Evolutionary conservation across 2,329 filamentous ascomycete species (phyloP).

Genomic region (Pseudocercospora ulei): DNA sequence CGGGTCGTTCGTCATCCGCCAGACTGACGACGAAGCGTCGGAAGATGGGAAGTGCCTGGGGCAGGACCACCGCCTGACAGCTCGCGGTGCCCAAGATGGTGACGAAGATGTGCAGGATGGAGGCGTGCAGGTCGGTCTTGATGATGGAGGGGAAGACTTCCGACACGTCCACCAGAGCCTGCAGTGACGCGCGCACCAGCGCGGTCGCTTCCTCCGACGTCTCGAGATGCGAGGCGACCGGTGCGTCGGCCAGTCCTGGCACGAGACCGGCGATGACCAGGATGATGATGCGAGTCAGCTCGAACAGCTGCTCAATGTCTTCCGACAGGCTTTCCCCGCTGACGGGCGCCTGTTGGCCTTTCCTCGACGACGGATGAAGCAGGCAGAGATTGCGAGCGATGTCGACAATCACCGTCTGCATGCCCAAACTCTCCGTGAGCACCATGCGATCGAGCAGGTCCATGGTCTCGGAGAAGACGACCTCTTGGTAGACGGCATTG

Average conservation of each 20-base stretch:
- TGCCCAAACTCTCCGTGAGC: conserved; percentile 76
- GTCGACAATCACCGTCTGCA: conserved; percentile 86
- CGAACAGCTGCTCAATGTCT: conserved; percentile 95
- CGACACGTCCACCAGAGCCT: conserved; percentile 84
- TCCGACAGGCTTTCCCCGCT: conserved; percentile 68
- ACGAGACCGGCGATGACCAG: conserved; percentile 79
- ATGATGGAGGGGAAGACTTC: conserved; percentile 95
- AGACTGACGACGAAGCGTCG: conserved; percentile 80
- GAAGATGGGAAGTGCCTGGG: conserved; percentile 80
- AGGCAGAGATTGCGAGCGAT: conserved; percentile 85
- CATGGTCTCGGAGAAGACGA: conserved; percentile 94
- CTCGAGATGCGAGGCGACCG: conserved; percentile 45
- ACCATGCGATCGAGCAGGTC: conserved; percentile 87
- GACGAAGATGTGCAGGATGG: conserved; percentile 91
- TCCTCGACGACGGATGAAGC: conserved; percentile 78
- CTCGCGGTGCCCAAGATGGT: conserved; percentile 79
- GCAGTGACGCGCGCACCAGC: conserved; percentile 68
- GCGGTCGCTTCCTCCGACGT: conserved; percentile 77
- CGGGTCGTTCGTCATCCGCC: conserved; percentile 37
- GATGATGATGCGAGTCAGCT: conserved; percentile 91
- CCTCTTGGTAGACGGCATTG: conserved; percentile 90
- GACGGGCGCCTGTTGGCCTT: conserved; percentile 37
- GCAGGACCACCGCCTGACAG: conserved; percentile 81
- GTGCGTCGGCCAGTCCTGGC: conserved; percentile 62
- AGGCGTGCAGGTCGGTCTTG: conserved; percentile 89